Evolutionary conservation across 2,329 filamentous ascomycete genomes (phyloP).

Genomic region (Verruconis gallopava): DNA sequence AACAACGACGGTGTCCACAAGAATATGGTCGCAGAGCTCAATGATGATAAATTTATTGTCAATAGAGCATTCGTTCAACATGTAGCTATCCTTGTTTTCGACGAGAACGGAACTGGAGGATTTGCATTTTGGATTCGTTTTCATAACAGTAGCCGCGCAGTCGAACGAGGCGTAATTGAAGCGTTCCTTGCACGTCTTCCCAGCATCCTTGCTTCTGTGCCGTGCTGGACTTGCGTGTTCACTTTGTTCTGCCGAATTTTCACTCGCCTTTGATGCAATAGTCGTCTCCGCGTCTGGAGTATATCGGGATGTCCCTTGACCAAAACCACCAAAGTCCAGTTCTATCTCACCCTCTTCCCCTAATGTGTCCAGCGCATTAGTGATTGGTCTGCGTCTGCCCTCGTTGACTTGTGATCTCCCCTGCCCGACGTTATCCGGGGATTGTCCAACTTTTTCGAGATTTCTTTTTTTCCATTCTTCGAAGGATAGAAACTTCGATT

Average conservation of each 20-base stretch:
- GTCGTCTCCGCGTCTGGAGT: conserved; percentile 11
- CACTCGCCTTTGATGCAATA: not conserved
- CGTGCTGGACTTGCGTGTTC: conserved; percentile 17
- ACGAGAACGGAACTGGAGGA: conserved; percentile 79
- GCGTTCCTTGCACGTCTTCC: conserved; percentile 92
- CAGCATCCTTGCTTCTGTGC: conserved; percentile 73
- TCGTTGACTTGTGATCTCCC: conserved; percentile 37
- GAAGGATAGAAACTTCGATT: conserved; percentile 83
- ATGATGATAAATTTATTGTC: conserved; percentile 89
- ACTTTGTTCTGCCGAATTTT: conserved; percentile 14
- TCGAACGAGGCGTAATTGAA: conserved; percentile 98
- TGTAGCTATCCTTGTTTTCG: conserved; percentile 97
- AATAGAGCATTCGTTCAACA: conserved; percentile 81
- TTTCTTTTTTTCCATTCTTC: conserved; percentile 98
- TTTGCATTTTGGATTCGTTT: conserved; percentile 75
- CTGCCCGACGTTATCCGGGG: conserved; percentile 51
- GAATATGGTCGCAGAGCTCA: conserved; percentile 74
- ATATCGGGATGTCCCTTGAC: conserved; percentile 19
- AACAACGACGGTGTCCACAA: conserved; percentile 91
- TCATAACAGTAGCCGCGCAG: conserved; percentile 83
- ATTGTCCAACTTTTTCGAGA: conserved; percentile 72
- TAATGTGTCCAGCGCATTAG: conserved; percentile 61
- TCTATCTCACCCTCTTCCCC: conserved; percentile 85
- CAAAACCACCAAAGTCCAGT: conserved; percentile 55
- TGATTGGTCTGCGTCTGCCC: conserved; percentile 39